These are phyloP conservation scores for Darksidea phi DNA, from an alignment of 495 filamentous ascomycete genomes.

Conservation along the genomic window DNA sequence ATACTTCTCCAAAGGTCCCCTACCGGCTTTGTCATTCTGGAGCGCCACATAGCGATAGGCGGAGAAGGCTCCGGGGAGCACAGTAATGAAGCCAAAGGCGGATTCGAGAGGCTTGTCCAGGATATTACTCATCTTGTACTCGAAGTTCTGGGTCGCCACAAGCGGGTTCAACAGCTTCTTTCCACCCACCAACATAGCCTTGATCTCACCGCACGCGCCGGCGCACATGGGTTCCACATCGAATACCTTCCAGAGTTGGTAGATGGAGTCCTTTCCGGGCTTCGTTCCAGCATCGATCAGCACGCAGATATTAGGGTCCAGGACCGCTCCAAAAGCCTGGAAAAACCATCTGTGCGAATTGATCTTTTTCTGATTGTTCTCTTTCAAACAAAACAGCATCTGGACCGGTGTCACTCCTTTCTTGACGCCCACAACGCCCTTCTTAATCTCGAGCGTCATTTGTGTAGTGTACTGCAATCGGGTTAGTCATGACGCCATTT, in stretches of 20 bases:
- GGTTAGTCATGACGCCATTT: neutral
- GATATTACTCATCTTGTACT: conserved; percentile 99
- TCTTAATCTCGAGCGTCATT: conserved; percentile 81
- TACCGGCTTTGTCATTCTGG: conserved; percentile 92
- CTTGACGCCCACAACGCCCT: conserved; percentile 78
- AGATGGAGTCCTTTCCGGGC: conserved; percentile 89
- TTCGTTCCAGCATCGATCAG: conserved; percentile 95
- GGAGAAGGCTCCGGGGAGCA: conserved; percentile 95
- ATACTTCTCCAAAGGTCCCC: conserved; percentile 93
- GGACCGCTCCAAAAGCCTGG: conserved; percentile 88
- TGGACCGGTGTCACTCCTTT: conserved; percentile 79
- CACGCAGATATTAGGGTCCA: conserved; percentile 95
- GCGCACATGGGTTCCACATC: conserved; percentile 96
- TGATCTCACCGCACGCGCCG: conserved; percentile 98
- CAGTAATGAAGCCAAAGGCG: conserved; percentile 95
- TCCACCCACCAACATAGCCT: conserved; percentile 88
- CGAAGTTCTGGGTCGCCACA: conserved; percentile 96
- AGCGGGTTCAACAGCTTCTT: conserved; percentile 91
- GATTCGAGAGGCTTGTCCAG: conserved; percentile 97
- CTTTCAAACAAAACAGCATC: conserved; percentile 98
- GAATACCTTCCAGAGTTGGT: conserved; percentile 97
- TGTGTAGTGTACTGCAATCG: conserved; percentile 77
- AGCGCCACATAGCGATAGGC: conserved; percentile 92
- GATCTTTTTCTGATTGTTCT: conserved; percentile 99
- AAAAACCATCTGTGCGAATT: conserved; percentile 99